Conservation (phyloP, 2,329 filamentous ascomycete species). For the Aschersonia sp. region DNA sequence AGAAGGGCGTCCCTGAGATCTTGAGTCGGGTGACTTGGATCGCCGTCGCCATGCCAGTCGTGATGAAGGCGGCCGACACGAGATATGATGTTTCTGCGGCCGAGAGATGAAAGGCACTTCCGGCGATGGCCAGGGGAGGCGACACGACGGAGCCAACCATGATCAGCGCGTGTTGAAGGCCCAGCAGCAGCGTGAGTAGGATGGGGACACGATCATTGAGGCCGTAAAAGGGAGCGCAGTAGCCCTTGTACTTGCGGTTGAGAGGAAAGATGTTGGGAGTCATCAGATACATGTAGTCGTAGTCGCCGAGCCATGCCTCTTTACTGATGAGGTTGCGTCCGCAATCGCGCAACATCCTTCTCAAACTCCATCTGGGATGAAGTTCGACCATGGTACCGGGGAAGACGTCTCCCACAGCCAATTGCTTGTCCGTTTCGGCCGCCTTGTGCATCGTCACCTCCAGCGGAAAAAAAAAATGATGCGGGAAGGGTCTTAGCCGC, state of each 20-base stretch:
- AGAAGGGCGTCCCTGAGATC: slow-evolving; percentile 4
- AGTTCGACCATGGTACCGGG: neutral
- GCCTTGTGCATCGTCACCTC: neutral
- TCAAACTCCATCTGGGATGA: neutral
- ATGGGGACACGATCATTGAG: slow-evolving; percentile 56
- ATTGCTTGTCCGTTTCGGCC: neutral
- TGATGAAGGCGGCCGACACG: slow-evolving; percentile 31
- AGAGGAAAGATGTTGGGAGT: slow-evolving; percentile 4
- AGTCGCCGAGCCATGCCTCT: slow-evolving; percentile 2
- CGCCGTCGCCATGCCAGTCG: slow-evolving; percentile 42
- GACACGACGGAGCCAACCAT: slow-evolving; percentile 45
- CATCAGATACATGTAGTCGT: slow-evolving; percentile 5
- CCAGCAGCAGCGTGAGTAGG: slow-evolving; percentile 49
- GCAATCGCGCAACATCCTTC: neutral
- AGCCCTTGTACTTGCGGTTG: slow-evolving; percentile 4
- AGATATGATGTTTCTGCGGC: slow-evolving; percentile 18
- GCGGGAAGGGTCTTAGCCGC: neutral
- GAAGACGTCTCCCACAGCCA: neutral
- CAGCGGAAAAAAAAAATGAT: neutral
- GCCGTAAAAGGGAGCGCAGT: slow-evolving; percentile 45
- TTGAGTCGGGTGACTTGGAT: slow-evolving; percentile 43
- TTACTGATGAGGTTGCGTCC: neutral
- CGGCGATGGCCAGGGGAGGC: slow-evolving; percentile 48
- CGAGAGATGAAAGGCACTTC: slow-evolving; percentile 37
- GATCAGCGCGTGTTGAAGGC: slow-evolving; percentile 54